phyloP scores from a whole-genome alignment of 228 moss, liverwort and hornwort genomes.

The Sphagnum magellanicum region DNA sequence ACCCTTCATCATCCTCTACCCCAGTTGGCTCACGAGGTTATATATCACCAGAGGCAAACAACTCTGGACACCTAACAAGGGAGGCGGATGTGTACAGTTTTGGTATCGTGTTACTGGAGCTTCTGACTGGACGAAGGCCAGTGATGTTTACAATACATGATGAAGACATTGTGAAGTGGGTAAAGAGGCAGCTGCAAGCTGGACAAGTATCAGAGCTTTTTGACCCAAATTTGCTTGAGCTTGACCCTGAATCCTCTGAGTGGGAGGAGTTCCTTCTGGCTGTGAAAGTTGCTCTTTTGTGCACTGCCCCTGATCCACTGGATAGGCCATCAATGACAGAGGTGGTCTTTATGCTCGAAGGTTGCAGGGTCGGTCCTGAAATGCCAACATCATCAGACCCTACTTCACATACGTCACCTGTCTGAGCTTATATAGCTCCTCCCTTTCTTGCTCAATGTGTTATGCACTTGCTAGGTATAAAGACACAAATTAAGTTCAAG shows the following conservation, averaged over 20 bases:
- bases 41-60: constrained; percentile 78
- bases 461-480: neutral
- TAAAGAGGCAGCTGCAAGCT: constrained; percentile 83
- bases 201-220: constrained; percentile 94
- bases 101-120: constrained; percentile 86
- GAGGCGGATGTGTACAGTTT: constrained; percentile 96
- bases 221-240: constrained; percentile 76
- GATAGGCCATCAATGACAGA: constrained; percentile 95
- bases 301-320: constrained; percentile 89
- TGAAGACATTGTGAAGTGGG: constrained; percentile 96
- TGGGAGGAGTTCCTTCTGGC: constrained; percentile 97
- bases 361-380: constrained; percentile 78
- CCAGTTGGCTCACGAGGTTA: constrained; percentile 83
- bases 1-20: constrained; percentile 64
- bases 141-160: constrained; percentile 77
- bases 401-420: constrained; percentile 70
- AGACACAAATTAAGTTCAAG: too few relatives aligned
- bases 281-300: constrained; percentile 89
- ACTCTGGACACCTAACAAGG: constrained; percentile 69
- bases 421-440: constrained; percentile 7
- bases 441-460: neutral
- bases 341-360: constrained; percentile 96
- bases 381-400: constrained; percentile 86
- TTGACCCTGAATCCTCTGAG: constrained; percentile 87
- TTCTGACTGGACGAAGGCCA: constrained; percentile 74